Evolutionary conservation across 495 filamentous ascomycete genomes (phyloP).

Genomic region (Talaromyces proteolyticus): DNA sequence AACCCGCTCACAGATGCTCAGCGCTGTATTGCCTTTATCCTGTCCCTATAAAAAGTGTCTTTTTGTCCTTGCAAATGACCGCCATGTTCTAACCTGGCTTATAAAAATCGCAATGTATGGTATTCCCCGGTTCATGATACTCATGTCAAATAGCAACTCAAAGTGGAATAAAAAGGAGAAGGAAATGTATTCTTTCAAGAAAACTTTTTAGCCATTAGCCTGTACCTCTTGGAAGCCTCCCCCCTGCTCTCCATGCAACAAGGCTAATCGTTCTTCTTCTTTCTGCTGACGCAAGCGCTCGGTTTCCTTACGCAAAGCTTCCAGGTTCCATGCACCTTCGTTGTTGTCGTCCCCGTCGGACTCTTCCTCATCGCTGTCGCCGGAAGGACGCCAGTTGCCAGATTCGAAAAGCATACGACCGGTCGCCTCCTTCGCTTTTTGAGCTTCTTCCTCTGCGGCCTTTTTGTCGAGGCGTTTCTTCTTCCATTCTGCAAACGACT

Average conservation of each 20-base stretch:
- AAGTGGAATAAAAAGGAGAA: neutral
- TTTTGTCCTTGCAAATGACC: neutral
- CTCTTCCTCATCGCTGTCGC: constrained; percentile 52
- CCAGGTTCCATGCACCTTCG: constrained; percentile 66
- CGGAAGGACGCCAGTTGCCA: constrained; percentile 79
- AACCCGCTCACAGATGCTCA: neutral
- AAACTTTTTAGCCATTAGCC: neutral
- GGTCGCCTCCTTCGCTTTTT: constrained; percentile 88
- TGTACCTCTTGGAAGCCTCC: constrained; percentile 1
- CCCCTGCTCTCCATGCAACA: constrained; percentile 18
- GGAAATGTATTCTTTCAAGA: neutral
- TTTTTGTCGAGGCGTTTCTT: constrained; percentile 91
- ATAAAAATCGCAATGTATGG: neutral
- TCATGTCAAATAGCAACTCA: neutral
- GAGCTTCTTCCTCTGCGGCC: constrained; percentile 82
- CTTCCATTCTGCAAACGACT: constrained; percentile 94
- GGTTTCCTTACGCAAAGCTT: constrained; percentile 66
- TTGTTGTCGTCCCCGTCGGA: constrained; percentile 54
- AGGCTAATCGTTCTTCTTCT: constrained; percentile 38
- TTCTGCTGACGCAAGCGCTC: constrained; percentile 47
- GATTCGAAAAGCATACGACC: constrained; percentile 93
- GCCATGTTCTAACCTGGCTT: neutral
- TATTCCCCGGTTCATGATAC: neutral
- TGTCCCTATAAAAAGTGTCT: neutral
- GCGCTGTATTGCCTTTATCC: neutral